These are phyloP conservation scores for Coniochaeta ligniaria DNA, from an alignment of 2,329 filamentous ascomycete genomes.

Conservation along the genomic window DNA sequence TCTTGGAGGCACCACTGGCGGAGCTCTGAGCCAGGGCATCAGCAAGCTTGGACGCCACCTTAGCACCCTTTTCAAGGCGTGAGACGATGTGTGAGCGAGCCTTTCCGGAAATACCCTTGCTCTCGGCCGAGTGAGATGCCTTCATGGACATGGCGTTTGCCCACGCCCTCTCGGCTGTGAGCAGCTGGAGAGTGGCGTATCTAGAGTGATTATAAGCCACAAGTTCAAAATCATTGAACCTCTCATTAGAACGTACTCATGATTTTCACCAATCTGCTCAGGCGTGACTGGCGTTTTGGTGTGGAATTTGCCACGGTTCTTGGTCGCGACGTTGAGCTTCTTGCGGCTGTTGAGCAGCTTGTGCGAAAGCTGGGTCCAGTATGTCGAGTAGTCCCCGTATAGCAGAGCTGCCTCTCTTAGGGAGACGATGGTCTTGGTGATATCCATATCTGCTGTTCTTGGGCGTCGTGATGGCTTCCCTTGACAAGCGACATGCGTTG, in stretches of 20 bases:
- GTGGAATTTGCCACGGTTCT: slow-evolving; percentile 79
- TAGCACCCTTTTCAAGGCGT: slow-evolving; percentile 72
- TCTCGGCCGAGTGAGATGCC: slow-evolving; percentile 69
- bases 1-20: slow-evolving; percentile 57
- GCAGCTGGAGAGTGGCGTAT: slow-evolving; percentile 70
- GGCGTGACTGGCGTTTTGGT: slow-evolving; percentile 64
- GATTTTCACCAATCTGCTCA: slow-evolving; percentile 65
- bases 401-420: slow-evolving; percentile 78
- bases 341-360: slow-evolving; percentile 77
- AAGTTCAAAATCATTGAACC: slow-evolving; percentile 57
- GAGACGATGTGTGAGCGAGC: slow-evolving; percentile 86
- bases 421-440: slow-evolving; percentile 76
- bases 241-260: slow-evolving; percentile 52
- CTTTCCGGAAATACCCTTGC: slow-evolving; percentile 70
- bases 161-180: slow-evolving; percentile 87
- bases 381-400: slow-evolving; percentile 81
- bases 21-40: slow-evolving; percentile 55
- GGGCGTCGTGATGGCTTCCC: neutral
- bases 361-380: slow-evolving; percentile 72
- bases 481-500: neutral
- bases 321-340: slow-evolving; percentile 76
- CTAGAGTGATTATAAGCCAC: slow-evolving; percentile 57
- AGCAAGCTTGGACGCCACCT: slow-evolving; percentile 61
- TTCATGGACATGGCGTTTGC: slow-evolving; percentile 96
- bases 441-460: slow-evolving; percentile 61